Evolutionary conservation across 1,139 yeast species (phyloP).

Genomic region (Sugiyamaella pinicola): DNA sequence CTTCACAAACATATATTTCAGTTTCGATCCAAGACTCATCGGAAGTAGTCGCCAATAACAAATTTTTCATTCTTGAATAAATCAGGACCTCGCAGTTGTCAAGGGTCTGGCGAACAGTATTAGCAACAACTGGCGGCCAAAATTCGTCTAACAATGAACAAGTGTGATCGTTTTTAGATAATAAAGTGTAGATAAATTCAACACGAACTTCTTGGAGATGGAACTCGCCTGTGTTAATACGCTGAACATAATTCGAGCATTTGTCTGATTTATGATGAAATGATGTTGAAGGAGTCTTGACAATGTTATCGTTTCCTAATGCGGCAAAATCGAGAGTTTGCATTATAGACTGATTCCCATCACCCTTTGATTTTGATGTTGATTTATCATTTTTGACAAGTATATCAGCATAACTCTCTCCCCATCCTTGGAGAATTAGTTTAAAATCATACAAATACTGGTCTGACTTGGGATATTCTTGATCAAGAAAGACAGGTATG

Average conservation of each 20-base stretch:
- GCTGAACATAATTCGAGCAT: constrained; percentile 37
- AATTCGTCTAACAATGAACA: constrained; percentile 28
- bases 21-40: background rate
- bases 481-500: constrained; percentile 30
- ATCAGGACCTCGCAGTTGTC: constrained; percentile 32
- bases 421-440: constrained; percentile 49
- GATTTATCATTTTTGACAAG: constrained; percentile 31
- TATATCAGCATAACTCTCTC: constrained; percentile 38
- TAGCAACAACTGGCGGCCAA: constrained; percentile 35
- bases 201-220: constrained; percentile 55
- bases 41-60: constrained; percentile 1
- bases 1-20: constrained; percentile 34
- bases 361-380: constrained; percentile 20
- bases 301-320: constrained; percentile 26
- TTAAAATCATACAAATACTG: constrained; percentile 45
- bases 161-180: constrained; percentile 33
- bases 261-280: background rate
- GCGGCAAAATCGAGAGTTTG: constrained; percentile 47
- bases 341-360: constrained; percentile 38
- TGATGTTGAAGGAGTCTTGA: constrained; percentile 2
- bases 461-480: constrained; percentile 30
- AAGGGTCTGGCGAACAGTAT: constrained; percentile 28
- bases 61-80: constrained; percentile 19
- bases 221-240: constrained; percentile 40
- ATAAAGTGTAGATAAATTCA: constrained; percentile 40